Percentiles rank a stretch among this genome's conserved stretches.
phyloP scores from a whole-genome alignment of 805 yeast species.

The Myxozyma monticola region DNA sequence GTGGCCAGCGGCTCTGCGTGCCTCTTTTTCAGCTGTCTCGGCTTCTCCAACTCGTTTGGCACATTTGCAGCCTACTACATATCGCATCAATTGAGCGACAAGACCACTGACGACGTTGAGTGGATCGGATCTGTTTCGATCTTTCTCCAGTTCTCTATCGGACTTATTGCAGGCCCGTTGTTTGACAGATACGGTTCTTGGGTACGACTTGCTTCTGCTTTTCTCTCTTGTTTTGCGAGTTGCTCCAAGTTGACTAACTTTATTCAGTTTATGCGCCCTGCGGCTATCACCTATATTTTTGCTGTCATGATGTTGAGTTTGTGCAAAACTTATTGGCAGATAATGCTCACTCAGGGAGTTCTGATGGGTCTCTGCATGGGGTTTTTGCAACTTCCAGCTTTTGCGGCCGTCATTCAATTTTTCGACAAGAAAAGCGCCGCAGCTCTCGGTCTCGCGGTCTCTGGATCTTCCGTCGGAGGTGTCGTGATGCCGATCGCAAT shows the following conservation, averaged over 20 bases:
- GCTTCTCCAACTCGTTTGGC: slow-evolving; percentile 43
- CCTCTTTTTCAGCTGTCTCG: too few relatives aligned
- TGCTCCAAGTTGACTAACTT: too few relatives aligned
- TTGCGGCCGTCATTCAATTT: too few relatives aligned
- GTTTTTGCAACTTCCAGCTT: too few relatives aligned
- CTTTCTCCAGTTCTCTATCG: slow-evolving; percentile 31
- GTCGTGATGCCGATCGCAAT: slow-evolving; percentile 51
- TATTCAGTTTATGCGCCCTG: too few relatives aligned
- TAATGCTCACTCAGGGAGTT: slow-evolving; percentile 52
- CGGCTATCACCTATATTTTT: too few relatives aligned
- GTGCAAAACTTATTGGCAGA: slow-evolving; percentile 57
- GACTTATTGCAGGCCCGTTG: slow-evolving; percentile 28
- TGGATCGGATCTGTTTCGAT: slow-evolving; percentile 39
- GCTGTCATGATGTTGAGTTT: too few relatives aligned
- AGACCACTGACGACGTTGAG: slow-evolving; percentile 35
- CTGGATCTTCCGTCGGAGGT: slow-evolving; percentile 56
- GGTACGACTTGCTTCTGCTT: too few relatives aligned
- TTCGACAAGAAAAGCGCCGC: slow-evolving; percentile 48
- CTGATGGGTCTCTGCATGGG: too few relatives aligned
- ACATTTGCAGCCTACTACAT: slow-evolving; percentile 35
- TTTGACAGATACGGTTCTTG: slow-evolving; percentile 30
- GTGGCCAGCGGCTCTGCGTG: too few relatives aligned
- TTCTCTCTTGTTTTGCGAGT: too few relatives aligned
- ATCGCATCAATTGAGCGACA: slow-evolving; percentile 26
- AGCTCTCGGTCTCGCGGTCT: slow-evolving; percentile 49